These are phyloP conservation scores for Claviceps sp. DNA, from an alignment of 2,329 filamentous ascomycete genomes.

Conservation along the genomic window DNA sequence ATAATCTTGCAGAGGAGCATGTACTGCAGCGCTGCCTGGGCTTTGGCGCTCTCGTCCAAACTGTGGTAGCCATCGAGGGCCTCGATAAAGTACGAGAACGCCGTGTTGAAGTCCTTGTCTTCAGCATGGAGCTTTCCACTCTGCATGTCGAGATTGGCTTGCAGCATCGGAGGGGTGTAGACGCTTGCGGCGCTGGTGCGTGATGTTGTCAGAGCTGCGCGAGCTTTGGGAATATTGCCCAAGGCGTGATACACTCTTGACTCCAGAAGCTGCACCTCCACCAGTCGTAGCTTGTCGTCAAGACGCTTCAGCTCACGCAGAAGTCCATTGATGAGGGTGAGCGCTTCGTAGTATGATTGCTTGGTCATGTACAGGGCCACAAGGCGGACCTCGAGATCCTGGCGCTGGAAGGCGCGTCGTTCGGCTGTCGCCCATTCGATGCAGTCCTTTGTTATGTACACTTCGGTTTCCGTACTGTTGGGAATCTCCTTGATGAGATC, in stretches of 20 bases:
- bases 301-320: conserved; percentile 94
- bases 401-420: conserved; percentile 87
- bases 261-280: conserved; percentile 95
- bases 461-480: conserved; percentile 87
- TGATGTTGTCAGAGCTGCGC: conserved; percentile 85
- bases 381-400: conserved; percentile 93
- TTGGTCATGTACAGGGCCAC: conserved; percentile 94
- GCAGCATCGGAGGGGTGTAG: conserved; percentile 88
- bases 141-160: conserved; percentile 97
- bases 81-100: conserved; percentile 98
- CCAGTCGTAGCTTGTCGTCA: conserved; percentile 94
- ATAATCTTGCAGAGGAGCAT: conserved; percentile 99
- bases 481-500: conserved; percentile 91
- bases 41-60: conserved; percentile 75
- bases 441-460: conserved; percentile 91
- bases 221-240: conserved; percentile 90
- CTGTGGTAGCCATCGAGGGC: conserved; percentile 93
- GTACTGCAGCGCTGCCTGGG: conserved; percentile 96
- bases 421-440: conserved; percentile 98
- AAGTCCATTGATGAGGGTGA: conserved; percentile 91
- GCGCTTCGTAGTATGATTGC: conserved; percentile 91
- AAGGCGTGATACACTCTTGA: conserved; percentile 95
- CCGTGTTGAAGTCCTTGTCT: conserved; percentile 97
- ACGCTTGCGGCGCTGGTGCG: conserved; percentile 92
- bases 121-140: conserved; percentile 97